Percentiles rank a stretch among this genome's conserved stretches.
Conservation (phyloP, 2,329 filamentous ascomycete species). For the Cladorrhinum sp. region DNA sequence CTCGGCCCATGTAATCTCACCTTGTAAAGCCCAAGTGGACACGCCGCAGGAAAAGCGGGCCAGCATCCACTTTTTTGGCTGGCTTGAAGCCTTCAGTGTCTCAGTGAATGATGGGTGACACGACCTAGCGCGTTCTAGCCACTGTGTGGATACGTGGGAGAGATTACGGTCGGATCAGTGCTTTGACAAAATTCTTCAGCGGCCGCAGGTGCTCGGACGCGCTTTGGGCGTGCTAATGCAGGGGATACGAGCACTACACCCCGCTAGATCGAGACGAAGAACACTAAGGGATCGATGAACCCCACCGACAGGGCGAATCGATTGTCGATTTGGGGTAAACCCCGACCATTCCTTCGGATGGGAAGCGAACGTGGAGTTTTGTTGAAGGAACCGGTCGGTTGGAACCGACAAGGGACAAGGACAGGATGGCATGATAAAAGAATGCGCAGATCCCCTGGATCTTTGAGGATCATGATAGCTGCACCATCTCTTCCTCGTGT, state of each 20-base stretch:
- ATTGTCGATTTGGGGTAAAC: not conserved
- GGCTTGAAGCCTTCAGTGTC: too few relatives aligned
- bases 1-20: too few relatives aligned
- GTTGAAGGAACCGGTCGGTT: not conserved
- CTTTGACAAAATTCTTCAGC: not conserved
- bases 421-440: not conserved
- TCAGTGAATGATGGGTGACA: too few relatives aligned
- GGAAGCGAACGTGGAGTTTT: not conserved
- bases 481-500: not conserved
- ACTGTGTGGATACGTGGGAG: not conserved
- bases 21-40: too few relatives aligned
- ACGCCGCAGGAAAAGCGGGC: too few relatives aligned
- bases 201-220: conserved; percentile 4
- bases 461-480: not conserved
- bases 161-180: not conserved
- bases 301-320: not conserved
- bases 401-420: not conserved
- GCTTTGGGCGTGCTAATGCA: conserved; percentile 7
- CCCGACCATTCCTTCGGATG: not conserved
- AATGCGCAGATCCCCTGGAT: conserved; percentile 6
- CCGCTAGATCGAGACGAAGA: not conserved
- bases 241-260: not conserved
- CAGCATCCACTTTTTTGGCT: too few relatives aligned
- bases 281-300: not conserved
- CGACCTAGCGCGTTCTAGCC: too few relatives aligned